Conservation (phyloP, 805 yeast species). For the Isabelozyma pseudorhagii region DNA sequence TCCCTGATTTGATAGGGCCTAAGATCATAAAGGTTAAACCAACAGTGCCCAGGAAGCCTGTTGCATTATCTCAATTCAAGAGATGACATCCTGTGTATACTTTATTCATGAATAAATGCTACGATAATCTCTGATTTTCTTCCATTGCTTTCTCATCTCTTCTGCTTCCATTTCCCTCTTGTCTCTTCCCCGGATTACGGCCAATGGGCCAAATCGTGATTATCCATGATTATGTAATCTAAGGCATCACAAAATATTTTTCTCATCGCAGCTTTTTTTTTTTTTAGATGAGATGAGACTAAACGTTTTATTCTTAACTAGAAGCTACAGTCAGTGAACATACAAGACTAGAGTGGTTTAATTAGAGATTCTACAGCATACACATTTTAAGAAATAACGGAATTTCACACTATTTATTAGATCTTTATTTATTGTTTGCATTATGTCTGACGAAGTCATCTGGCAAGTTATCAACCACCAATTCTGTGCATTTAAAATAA, state of each 20-base stretch:
- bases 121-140: too few species aligned
- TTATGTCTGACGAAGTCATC: constrained; percentile 74
- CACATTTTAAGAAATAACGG: too few species aligned
- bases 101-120: not conserved
- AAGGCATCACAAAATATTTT: not conserved
- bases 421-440: not conserved
- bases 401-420: not conserved
- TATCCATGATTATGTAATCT: not conserved
- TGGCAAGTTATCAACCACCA: constrained; percentile 97
- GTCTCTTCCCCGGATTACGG: not conserved
- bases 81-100: not conserved
- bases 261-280: not conserved
- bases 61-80: constrained; percentile 9
- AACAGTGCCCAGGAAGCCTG: constrained; percentile 58
- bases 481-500: constrained; percentile 91
- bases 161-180: not conserved
- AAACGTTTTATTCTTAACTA: not conserved
- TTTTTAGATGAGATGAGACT: not conserved
- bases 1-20: constrained; percentile 37
- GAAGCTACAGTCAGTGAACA: not conserved
- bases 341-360: too few species aligned
- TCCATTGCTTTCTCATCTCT: not conserved
- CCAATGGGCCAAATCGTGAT: not conserved
- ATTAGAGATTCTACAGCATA: too few species aligned
- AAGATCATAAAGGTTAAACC: constrained; percentile 43